Percentiles rank a stretch among this genome's conserved stretches.
Conservation (phyloP, 805 yeast genomes). For the Dipodascus geniculatus region DNA sequence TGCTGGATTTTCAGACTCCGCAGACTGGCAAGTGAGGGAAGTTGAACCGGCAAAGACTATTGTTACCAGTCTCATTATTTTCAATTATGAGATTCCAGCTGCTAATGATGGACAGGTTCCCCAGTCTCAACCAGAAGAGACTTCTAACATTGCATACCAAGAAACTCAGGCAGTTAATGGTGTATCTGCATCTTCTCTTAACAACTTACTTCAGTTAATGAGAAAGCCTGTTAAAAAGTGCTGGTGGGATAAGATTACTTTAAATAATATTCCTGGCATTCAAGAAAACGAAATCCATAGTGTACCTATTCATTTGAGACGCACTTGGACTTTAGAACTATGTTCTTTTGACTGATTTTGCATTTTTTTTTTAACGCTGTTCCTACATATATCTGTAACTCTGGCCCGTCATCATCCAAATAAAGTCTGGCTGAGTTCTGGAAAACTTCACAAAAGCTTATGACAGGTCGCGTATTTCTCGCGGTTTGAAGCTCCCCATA, state of each 20-base stretch:
- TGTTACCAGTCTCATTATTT: background rate
- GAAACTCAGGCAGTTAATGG: background rate
- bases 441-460: too few species aligned
- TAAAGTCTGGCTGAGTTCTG: too few species aligned
- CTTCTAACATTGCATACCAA: background rate
- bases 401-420: too few species aligned
- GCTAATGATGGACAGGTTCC: too few species aligned
- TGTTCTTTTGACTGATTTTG: background rate
- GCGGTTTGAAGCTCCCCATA: too few species aligned
- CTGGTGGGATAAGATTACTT: conserved; percentile 69
- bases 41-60: background rate
- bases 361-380: background rate
- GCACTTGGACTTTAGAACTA: conserved; percentile 94
- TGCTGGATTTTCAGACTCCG: background rate
- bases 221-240: conserved; percentile 96
- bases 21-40: background rate
- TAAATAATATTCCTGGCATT: conserved; percentile 25
- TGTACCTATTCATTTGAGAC: conserved; percentile 70
- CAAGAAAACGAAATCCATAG: conserved; percentile 17
- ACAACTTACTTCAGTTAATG: conserved; percentile 82
- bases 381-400: too few species aligned
- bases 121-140: too few species aligned
- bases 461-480: too few species aligned
- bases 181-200: conserved; percentile 18
- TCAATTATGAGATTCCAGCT: background rate